A percentile compares a stretch with the other conserved stretches of the same genome.
These are phyloP conservation scores for Alternaria brassicae DNA, from an alignment of 2,329 filamentous ascomycete species.

Conservation along the genomic window DNA sequence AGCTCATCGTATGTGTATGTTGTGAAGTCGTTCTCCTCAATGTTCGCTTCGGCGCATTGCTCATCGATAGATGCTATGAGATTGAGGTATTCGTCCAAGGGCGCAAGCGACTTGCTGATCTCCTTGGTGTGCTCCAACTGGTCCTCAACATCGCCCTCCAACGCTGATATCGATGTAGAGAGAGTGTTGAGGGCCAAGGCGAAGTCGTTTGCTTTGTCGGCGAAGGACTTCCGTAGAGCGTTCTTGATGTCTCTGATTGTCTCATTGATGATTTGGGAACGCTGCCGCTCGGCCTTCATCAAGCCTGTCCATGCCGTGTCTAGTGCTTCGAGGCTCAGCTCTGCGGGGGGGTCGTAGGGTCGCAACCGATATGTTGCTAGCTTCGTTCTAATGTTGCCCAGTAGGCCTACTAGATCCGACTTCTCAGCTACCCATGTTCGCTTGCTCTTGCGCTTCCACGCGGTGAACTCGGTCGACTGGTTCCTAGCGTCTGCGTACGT, in stretches of 20 bases:
- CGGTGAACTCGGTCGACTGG: conserved; percentile 80
- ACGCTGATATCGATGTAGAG: conserved; percentile 91
- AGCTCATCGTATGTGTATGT: conserved; percentile 98
- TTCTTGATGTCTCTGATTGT: conserved; percentile 99
- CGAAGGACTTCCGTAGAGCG: conserved; percentile 86
- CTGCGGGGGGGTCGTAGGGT: conserved; percentile 86
- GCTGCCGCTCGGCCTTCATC: conserved; percentile 82
- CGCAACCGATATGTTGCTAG: conserved; percentile 91
- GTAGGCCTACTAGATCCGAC: conserved; percentile 87
- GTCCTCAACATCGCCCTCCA: conserved; percentile 96
- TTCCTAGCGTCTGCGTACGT: conserved; percentile 92
- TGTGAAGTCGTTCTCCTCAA: conserved; percentile 99
- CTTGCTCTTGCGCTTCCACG: conserved; percentile 92
- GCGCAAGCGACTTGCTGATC: conserved; percentile 83
- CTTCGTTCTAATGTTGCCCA: conserved; percentile 99
- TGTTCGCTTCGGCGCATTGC: conserved; percentile 94
- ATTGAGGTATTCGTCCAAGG: conserved; percentile 88
- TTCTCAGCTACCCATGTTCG: conserved; percentile 97
- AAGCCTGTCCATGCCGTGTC: conserved; percentile 83
- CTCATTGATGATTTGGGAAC: conserved; percentile 95
- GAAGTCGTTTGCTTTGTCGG: conserved; percentile 98
- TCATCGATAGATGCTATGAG: conserved; percentile 85
- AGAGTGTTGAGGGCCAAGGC: conserved; percentile 93
- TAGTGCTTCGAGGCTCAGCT: conserved; percentile 80
- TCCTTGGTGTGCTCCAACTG: conserved; percentile 87